Evolutionary conservation across 225 moss, liverwort and hornwort species (phyloP), one percentile per base, ranked within the genome.

Genomic region (Asterella californica): DNA sequence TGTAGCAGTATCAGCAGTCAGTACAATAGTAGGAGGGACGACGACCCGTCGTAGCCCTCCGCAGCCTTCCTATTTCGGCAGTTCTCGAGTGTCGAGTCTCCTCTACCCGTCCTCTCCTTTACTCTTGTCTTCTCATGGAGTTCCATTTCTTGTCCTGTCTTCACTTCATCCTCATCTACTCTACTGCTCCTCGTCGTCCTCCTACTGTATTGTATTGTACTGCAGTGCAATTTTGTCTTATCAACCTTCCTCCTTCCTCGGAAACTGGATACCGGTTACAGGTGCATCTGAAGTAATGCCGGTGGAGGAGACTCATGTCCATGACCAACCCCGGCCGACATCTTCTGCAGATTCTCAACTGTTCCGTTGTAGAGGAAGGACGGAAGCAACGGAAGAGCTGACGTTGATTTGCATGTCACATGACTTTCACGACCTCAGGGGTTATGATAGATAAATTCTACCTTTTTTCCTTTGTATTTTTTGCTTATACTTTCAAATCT

Each of bases 11-110:
- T 53, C 12, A 53, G 15, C 2, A 1, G 12, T 5, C 1, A 53
- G 15, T 53, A 53, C 6, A 12, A 12, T 62, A 62, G 62, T 62
- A 61, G 61, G n/a, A 61, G n/a, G 61, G n/a, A 61, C 61, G n/a
- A 61, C 61, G 8, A 25, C 15, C 22, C 61, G 10, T 61, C 19
- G 61, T 27, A 61, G 19, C 61, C 61, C 27, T 33, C 69, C 69
- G 69, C 69, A 70, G 69, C 69, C 69, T 70, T 70, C 69, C 69
- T 70, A 37, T 42, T 70, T 42, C 9, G 33, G 37, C 69, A 45
- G 67, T 15, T 34, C n/a, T n/a, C n/a, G n/a, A n/a, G n/a, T n/a
- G n/a, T n/a, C n/a, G n/a, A n/a, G n/a, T n/a, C n/a, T 33, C 32
- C 65, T 9, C 32, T 9, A 10, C 10, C 30, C 62, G 62, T 62